Evolutionary conservation across 2,329 filamentous ascomycete genomes (phyloP).

Genomic region (Talaromyces amestolkiae): DNA sequence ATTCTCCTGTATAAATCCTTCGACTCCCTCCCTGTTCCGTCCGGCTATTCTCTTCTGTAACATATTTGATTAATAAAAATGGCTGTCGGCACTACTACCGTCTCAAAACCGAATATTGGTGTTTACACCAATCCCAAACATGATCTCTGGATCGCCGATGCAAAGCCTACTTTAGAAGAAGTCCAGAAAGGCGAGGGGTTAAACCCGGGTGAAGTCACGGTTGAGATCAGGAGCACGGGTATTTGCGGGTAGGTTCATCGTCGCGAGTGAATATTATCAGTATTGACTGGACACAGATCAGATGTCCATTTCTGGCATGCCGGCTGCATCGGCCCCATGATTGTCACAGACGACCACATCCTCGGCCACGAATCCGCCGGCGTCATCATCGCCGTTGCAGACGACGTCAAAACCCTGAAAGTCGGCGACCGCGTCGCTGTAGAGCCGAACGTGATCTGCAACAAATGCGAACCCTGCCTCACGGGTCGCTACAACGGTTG

Average conservation of each 20-base stretch:
- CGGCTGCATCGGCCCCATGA: constrained; percentile 93
- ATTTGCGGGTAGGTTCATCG: constrained; percentile 74
- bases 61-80: constrained; percentile 9
- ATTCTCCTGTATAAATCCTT: not conserved
- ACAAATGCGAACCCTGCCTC: constrained; percentile 83
- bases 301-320: constrained; percentile 98
- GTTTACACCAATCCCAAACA: constrained; percentile 94
- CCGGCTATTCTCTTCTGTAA: not conserved
- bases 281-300: constrained; percentile 54
- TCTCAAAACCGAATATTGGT: constrained; percentile 80
- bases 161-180: constrained; percentile 71
- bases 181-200: constrained; percentile 67
- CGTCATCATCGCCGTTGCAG: constrained; percentile 67
- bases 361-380: constrained; percentile 89
- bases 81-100: constrained; percentile 9
- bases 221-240: constrained; percentile 89
- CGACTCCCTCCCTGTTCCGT: not conserved
- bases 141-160: constrained; percentile 82
- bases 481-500: constrained; percentile 96
- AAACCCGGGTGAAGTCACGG: constrained; percentile 77
- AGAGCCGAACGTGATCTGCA: constrained; percentile 92
- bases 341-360: constrained; percentile 83
- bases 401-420: constrained; percentile 73
- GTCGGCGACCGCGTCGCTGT: constrained; percentile 88
- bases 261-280: not conserved